Conservation (phyloP, 1,284 basidiomycete species). For the Meira miltonrushii region DNA sequence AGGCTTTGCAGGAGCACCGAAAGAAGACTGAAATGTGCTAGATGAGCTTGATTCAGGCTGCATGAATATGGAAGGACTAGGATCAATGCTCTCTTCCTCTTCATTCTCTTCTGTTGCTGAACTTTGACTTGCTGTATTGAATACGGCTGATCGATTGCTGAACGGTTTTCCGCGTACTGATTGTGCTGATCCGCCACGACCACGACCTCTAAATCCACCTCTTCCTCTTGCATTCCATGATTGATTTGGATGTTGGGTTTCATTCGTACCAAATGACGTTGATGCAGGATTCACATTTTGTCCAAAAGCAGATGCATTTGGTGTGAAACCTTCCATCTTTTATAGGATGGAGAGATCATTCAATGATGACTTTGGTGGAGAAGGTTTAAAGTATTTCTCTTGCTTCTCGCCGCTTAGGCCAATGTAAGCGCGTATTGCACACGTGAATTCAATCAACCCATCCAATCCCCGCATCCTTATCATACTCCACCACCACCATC, state of each 20-base stretch:
- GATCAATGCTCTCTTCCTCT: neutral
- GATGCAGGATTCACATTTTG: neutral
- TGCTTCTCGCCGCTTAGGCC: no score
- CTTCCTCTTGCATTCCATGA: neutral
- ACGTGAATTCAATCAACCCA: no score
- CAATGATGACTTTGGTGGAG: no score
- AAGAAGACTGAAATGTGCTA: neutral
- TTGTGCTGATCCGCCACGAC: neutral
- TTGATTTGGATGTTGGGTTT: neutral
- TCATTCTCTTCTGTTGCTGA: neutral
- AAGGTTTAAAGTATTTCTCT: no score
- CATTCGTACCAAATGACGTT: neutral
- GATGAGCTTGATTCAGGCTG: neutral
- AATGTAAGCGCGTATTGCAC: no score
- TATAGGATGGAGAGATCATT: no score
- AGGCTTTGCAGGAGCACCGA: neutral
- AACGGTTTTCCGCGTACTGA: neutral
- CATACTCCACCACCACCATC: no score
- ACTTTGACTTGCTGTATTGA: neutral
- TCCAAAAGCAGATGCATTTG: neutral
- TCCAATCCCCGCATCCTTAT: no score
- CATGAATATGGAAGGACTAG: neutral
- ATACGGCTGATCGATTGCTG: constrained; percentile 3
- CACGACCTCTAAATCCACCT: neutral
- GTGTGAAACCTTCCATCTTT: no score